Base-by-base conservation (phyloP, 208 protist genomes). In the Crithidia expoeki region DNA sequence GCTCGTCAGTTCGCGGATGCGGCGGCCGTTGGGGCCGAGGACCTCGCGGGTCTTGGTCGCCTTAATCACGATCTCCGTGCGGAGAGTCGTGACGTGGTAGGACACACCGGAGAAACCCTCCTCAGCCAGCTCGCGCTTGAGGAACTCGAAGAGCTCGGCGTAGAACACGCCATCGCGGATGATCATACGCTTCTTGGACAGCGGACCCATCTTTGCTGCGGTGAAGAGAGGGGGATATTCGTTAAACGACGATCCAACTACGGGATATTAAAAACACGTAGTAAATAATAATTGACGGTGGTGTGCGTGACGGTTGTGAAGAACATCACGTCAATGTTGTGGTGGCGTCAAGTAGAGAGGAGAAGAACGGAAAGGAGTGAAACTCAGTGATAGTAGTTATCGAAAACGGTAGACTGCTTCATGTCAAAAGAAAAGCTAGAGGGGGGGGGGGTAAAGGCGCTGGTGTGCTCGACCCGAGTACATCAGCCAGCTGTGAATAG, bases 121-220 rank as follows among this genome's bases (percentile, higher is more conserved):
- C 80, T 99, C 98, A 58, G 93, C 93, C 23, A 99, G 94, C 88
- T 80, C 98, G 75, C 97, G 90, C 70, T 96, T 98, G 44, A 99
- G 88, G 65, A 99, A 98, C 85, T 99, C 99, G 88, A 99, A 99
- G 53, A 99, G 94, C 90, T 99, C 99, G 68, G 99, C 98, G 88
- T 98, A 99, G 92, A 99, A 99, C 30, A 99, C 96, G 76, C 99
- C 99, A 78, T 99, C 98, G 75, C 93, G 94, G 52, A 99, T 92
- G 87, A 99, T 99, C 96, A 99, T 88, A 50, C 92, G 89, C 90
- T 96, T 96, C 88, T 96, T 96, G 68, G 90, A 95, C 17, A 95
- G 72, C 27, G 83, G 81, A 59, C 86, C 88, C 86, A 95, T 95
- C 25, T 67, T 72, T 56, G 53, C 57, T 61, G 53, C 21, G 40